A percentile compares a stretch with the other conserved stretches of the same genome.
Conservation (phyloP, 495 filamentous ascomycete genomes). For the Glarea lozoyensis region DNA sequence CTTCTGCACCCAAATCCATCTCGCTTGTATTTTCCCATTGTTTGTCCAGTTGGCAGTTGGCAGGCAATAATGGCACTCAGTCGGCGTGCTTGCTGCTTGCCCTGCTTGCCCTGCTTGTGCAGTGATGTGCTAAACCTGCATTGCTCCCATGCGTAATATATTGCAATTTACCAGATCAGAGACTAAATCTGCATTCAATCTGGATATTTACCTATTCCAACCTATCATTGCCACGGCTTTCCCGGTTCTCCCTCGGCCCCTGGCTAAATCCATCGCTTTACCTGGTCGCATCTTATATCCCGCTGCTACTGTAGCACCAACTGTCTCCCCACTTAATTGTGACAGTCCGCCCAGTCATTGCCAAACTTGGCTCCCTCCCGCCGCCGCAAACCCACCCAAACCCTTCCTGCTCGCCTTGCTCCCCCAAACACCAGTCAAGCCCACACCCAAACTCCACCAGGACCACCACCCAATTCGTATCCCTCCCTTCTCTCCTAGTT, state of each 20-base stretch:
- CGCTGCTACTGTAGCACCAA: background rate
- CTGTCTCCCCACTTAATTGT: background rate
- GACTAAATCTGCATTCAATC: background rate
- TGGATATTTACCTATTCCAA: background rate
- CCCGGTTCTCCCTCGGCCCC: background rate
- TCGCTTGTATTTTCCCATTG: too few relatives aligned
- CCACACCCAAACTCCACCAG: background rate
- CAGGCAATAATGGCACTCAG: too few relatives aligned
- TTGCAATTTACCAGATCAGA: too few relatives aligned
- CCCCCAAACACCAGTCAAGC: background rate
- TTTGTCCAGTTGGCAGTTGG: too few relatives aligned
- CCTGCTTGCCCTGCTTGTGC: too few relatives aligned
- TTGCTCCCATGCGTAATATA: too few relatives aligned
- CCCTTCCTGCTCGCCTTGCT: background rate
- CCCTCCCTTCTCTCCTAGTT: background rate
- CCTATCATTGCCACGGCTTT: background rate
- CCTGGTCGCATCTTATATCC: background rate
- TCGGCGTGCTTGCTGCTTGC: too few relatives aligned
- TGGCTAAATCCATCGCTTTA: too few relatives aligned
- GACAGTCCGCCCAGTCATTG: background rate
- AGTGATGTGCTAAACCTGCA: too few relatives aligned
- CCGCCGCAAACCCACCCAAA: background rate
- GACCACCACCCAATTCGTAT: background rate
- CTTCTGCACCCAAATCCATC: too few relatives aligned
- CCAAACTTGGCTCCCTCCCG: background rate